Evolutionary conservation across 768 basidiomycete genomes (phyloP), one percentile per base, ranked within the genome.

Genomic region (Mycena epipterygia): DNA sequence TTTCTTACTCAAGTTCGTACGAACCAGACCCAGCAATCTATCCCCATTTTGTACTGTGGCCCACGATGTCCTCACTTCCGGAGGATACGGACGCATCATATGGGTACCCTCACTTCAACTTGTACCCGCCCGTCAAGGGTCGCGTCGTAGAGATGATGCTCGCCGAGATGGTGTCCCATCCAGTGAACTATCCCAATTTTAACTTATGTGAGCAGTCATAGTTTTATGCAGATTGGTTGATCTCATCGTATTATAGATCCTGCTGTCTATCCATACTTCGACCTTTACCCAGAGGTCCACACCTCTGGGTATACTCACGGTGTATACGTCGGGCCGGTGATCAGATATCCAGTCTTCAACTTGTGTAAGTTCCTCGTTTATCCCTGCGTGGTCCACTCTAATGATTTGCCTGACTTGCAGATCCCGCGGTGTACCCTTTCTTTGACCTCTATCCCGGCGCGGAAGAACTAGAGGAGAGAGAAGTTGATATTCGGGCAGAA

Each of bases 1-100:
- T 4, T 32, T 37, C 8, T 23, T 57, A 27, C 48, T 25, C 30
- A 44, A 25, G n/a, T n/a, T n/a, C n/a, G n/a, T n/a, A n/a, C 9
- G 51, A 7, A 23, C 32, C 53, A 85, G 85, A 85, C 68, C 81
- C 81, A 3, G 68, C 78, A 27, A 64, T 83, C 48, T 86, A 86
- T 70, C 85, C 87, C 39, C 66, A 83, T 70, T 78, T 86, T 57
- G 75, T 80, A 61, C 76, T 84, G 44, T 87, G 84, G 72, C 84
- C 83, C 33, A 59, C 42, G 32, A 71, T 59, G 37, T 51, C 41
- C 39, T 66, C 67, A 42, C n/a, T n/a, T n/a, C n/a, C n/a, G n/a
- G n/a, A n/a, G n/a, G n/a, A n/a, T n/a, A 35, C 55, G 39, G 25
- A 52, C 19, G 55, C 27, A 9, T 39, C 33, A 23, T 41, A 41